phyloP scores from a whole-genome alignment of 1,284 basidiomycete species.

The Trametes polyzona region DNA sequence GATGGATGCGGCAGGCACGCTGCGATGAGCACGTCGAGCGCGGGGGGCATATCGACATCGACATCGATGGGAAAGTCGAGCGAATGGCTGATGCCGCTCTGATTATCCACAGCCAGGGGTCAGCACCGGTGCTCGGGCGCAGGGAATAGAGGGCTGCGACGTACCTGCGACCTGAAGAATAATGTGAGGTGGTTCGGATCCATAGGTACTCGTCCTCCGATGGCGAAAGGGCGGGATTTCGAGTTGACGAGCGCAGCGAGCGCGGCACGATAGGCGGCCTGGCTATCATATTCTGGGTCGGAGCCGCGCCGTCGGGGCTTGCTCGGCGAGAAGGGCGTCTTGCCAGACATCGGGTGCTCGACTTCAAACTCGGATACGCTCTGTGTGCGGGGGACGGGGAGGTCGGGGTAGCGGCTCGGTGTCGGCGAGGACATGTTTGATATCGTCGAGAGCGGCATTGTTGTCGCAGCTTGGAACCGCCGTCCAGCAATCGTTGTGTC shows the following conservation, averaged over 20 bases:
- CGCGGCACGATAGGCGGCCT: constrained; percentile 57
- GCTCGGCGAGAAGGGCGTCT: constrained; percentile 27
- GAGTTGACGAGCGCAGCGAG: constrained; percentile 60
- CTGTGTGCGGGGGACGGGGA: constrained; percentile 37
- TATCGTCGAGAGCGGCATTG: constrained; percentile 31
- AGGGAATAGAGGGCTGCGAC: constrained; percentile 23
- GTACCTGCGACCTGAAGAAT: constrained; percentile 79
- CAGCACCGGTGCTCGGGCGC: neutral
- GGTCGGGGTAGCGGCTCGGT: constrained; percentile 34
- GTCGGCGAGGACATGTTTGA: constrained; percentile 35
- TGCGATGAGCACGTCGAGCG: constrained; percentile 77
- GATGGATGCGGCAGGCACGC: constrained; percentile 70
- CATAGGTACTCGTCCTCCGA: constrained; percentile 70
- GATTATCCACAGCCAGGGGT: constrained; percentile 11
- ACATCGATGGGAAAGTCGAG: constrained; percentile 81
- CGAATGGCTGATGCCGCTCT: constrained; percentile 80
- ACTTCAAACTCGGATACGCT: constrained; percentile 52
- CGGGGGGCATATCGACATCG: constrained; percentile 72
- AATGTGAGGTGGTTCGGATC: constrained; percentile 68
- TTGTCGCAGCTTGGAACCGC: neutral
- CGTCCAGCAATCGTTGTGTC: neutral
- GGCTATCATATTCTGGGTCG: constrained; percentile 50
- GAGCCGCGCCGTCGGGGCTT: constrained; percentile 34
- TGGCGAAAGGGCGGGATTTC: constrained; percentile 65
- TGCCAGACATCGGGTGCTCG: constrained; percentile 48